Percentiles rank a stretch among this genome's conserved stretches.
Conservation (phyloP, 2,329 filamentous ascomycete genomes). For the Penicillium sp. region DNA sequence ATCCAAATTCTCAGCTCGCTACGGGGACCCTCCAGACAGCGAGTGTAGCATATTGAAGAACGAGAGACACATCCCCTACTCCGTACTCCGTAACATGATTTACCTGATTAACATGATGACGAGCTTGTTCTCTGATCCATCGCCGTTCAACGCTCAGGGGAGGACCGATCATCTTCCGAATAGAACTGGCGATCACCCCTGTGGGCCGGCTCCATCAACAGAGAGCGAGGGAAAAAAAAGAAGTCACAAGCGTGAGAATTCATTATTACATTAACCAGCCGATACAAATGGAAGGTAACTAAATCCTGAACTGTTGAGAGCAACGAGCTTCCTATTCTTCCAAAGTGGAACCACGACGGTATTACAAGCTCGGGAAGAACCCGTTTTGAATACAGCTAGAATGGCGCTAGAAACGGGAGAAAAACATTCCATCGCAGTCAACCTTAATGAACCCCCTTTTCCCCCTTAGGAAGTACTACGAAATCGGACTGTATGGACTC, state of each 20-base stretch:
- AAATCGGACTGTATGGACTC: background rate
- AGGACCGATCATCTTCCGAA: background rate
- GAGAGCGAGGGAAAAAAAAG: background rate
- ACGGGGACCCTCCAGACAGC: background rate
- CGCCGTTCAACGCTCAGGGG: background rate
- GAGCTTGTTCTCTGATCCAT: too few species aligned
- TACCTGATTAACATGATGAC: too few species aligned
- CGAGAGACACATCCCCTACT: background rate
- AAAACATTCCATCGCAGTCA: conserved; percentile 8
- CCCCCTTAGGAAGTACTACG: background rate
- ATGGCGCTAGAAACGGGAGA: conserved; percentile 29
- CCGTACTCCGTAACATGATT: too few species aligned
- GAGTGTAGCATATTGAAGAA: background rate
- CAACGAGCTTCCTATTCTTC: conserved; percentile 25
- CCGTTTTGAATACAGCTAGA: conserved; percentile 28
- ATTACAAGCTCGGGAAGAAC: conserved; percentile 18
- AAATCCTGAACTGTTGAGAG: background rate
- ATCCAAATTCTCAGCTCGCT: too few species aligned
- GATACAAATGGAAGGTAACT: conserved; percentile 5
- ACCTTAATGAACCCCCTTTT: conserved; percentile 10
- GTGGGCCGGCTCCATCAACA: background rate
- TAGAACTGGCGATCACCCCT: background rate
- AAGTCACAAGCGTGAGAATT: background rate
- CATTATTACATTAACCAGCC: background rate
- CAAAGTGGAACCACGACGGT: conserved; percentile 13